Evolutionary conservation across 2,329 filamentous ascomycete species (phyloP).

Genomic region (Penicillium psychrosexuale): DNA sequence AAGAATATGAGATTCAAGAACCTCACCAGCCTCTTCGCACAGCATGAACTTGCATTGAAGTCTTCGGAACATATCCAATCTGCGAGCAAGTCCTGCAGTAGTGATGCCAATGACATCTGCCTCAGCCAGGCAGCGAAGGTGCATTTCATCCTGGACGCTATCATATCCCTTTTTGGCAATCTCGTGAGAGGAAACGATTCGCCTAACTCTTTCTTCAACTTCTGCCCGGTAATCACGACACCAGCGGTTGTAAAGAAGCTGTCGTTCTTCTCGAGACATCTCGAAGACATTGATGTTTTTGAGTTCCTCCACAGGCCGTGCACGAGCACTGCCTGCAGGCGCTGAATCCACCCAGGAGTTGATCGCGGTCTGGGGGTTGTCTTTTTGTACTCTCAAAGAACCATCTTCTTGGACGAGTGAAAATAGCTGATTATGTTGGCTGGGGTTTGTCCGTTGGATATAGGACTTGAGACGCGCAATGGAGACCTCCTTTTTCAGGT

Average conservation of each 20-base stretch:
- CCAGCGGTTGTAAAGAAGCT: not conserved
- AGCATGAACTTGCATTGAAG: conserved; percentile 43
- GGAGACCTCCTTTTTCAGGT: conserved; percentile 3
- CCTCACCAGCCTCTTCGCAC: conserved; percentile 46
- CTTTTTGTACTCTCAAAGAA: not conserved
- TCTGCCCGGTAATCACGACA: not conserved
- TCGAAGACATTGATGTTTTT: not conserved
- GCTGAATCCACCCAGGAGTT: conserved; percentile 1
- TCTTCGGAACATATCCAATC: conserved; percentile 45
- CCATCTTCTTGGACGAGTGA: not conserved
- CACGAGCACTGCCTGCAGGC: not conserved
- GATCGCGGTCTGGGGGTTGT: not conserved
- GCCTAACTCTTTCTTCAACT: not conserved
- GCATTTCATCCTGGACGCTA: conserved; percentile 23
- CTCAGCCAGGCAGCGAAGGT: conserved; percentile 29
- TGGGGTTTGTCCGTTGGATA: not conserved
- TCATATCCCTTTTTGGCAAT: not conserved
- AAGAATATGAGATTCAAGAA: conserved; percentile 43
- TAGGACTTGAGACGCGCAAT: conserved; percentile 8
- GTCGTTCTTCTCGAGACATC: conserved; percentile 1
- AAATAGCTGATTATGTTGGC: conserved; percentile 3
- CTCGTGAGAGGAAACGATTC: not conserved
- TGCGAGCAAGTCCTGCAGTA: conserved; percentile 51
- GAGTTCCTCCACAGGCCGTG: not conserved
- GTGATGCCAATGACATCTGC: conserved; percentile 55